Conservation (phyloP, 2,329 filamentous ascomycete genomes). For the Ascomycota sp. region DNA sequence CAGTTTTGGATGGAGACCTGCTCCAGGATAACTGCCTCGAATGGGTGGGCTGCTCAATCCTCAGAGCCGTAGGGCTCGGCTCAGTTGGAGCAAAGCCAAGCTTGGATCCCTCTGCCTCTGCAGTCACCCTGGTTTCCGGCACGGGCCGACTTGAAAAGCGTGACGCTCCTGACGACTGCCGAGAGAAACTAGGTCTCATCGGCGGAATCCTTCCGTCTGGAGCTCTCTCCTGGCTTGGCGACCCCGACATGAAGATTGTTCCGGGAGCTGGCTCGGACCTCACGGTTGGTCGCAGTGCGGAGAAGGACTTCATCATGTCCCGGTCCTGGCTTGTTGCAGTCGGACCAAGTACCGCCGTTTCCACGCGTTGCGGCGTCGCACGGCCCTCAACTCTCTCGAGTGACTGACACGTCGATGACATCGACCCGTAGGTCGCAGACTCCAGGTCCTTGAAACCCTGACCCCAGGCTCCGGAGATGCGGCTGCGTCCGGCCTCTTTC, state of each 20-base stretch:
- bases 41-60: slow-evolving; percentile 14
- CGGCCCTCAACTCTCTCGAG: no score
- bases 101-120: slow-evolving; percentile 32
- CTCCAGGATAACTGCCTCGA: slow-evolving; percentile 25
- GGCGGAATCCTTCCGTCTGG: no score
- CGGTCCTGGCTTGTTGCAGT: no score
- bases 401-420: slow-evolving; percentile 9
- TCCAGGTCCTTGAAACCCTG: background rate
- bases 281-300: no score
- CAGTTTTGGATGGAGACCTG: slow-evolving; percentile 38
- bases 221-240: no score
- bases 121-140: slow-evolving; percentile 43
- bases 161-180: slow-evolving; percentile 28
- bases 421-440: slow-evolving; percentile 12
- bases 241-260: no score
- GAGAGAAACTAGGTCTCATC: slow-evolving; percentile 24
- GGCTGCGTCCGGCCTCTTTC: background rate
- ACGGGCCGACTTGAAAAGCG: slow-evolving; percentile 54
- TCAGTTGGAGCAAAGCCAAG: slow-evolving; percentile 44
- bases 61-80: slow-evolving; percentile 6
- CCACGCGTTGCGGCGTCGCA: no score
- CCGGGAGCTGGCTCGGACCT: no score
- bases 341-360: no score
- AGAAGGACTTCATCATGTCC: no score
- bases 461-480: background rate